These are phyloP conservation scores for Euclidium syriacum DNA, from an alignment of 345 rosid species.

Conservation along the genomic window DNA sequence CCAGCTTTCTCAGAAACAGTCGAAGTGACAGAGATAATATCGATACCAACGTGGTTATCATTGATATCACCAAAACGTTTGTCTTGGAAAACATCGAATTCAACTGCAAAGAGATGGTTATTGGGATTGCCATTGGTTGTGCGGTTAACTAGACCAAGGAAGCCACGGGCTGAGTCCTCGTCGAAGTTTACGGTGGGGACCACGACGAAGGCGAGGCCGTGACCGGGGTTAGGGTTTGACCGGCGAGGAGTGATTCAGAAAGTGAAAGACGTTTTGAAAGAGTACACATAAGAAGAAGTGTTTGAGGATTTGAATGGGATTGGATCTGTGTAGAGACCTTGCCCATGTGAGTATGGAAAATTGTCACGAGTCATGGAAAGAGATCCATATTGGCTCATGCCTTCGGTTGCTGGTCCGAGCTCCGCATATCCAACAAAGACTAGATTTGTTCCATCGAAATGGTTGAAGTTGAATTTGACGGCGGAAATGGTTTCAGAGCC, in stretches of 20 bases:
- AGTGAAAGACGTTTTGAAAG: slow-evolving; percentile 22
- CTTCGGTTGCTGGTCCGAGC: slow-evolving; percentile 1
- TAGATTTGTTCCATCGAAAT: slow-evolving; percentile 4
- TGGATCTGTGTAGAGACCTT: slow-evolving; percentile 5
- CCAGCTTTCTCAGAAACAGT: slow-evolving; percentile 20
- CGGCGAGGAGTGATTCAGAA: slow-evolving; percentile 23
- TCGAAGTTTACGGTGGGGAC: slow-evolving; percentile 6
- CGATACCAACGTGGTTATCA: slow-evolving; percentile 32
- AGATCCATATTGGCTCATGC: slow-evolving; percentile 1
- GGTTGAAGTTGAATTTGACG: slow-evolving; percentile 16
- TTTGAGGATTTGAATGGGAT: slow-evolving; percentile 10
- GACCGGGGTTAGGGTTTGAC: slow-evolving; percentile 6
- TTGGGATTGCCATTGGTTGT: slow-evolving; percentile 17
- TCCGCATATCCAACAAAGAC: slow-evolving; percentile 5
- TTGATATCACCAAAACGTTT: slow-evolving; percentile 20
- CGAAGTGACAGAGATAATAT: slow-evolving; percentile 18
- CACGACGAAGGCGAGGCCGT: slow-evolving; percentile 15
- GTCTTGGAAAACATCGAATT: slow-evolving; percentile 18
- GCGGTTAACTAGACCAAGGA: slow-evolving; percentile 25
- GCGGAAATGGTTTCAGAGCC: neutral
- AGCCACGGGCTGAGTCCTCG: slow-evolving; percentile 7
- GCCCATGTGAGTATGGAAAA: slow-evolving; percentile 14
- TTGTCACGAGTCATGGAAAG: slow-evolving; percentile 17
- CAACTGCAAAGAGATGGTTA: slow-evolving; percentile 21
- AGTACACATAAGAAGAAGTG: neutral